phyloP scores from a whole-genome alignment of 2,329 filamentous ascomycete genomes.

The Colletotrichum caudatum region DNA sequence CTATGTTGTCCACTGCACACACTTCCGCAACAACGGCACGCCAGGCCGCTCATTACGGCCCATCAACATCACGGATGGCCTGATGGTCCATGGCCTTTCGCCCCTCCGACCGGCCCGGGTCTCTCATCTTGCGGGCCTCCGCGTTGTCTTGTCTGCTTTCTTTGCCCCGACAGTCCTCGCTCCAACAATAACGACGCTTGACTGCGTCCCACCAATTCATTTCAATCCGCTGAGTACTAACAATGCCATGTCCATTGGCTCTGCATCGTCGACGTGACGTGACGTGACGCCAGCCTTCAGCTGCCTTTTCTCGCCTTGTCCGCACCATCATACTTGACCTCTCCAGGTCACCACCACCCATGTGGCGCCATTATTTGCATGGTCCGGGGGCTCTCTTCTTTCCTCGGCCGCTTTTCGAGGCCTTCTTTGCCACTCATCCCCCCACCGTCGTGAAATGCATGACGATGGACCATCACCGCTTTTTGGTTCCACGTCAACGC shows the following conservation, averaged over 20 bases:
- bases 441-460: not conserved
- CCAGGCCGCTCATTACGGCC: constrained; percentile 26
- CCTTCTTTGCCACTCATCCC: constrained; percentile 22
- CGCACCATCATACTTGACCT: not conserved
- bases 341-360: not conserved
- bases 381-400: not conserved
- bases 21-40: constrained; percentile 29
- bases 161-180: not conserved
- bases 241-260: constrained; percentile 15
- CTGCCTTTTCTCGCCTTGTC: not conserved
- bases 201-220: constrained; percentile 1
- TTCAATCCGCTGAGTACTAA: not conserved
- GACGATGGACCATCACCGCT: not conserved
- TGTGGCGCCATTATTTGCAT: constrained; percentile 3
- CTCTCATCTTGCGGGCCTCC: constrained; percentile 30
- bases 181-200: not conserved
- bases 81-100: constrained; percentile 8
- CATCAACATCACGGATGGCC: constrained; percentile 28
- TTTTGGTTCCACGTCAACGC: not conserved
- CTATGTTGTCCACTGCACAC: not conserved
- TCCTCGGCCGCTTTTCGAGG: constrained; percentile 21
- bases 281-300: constrained; percentile 10
- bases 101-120: constrained; percentile 22
- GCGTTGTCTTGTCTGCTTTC: not conserved
- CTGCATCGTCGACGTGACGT: constrained; percentile 14